A percentile compares a stretch with the other conserved stretches of the same genome.
These are phyloP conservation scores for Backusella sp. DNA, from an alignment of 192 early-diverging fungal species.

Conservation along the genomic window DNA sequence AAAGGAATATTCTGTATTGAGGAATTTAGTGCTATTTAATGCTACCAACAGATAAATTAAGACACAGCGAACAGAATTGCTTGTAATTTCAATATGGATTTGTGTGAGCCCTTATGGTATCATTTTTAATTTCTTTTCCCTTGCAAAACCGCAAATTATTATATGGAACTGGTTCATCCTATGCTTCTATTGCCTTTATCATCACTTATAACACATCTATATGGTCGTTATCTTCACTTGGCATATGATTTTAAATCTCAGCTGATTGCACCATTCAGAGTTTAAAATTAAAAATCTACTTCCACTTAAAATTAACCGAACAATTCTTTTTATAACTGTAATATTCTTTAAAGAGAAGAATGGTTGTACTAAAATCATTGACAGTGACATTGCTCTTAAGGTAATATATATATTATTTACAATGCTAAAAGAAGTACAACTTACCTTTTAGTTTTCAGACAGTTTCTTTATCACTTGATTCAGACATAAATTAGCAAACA, in stretches of 20 bases:
- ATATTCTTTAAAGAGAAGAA: no score
- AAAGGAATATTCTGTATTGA: neutral
- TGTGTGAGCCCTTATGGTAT: neutral
- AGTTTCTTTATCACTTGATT: no score
- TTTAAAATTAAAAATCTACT: neutral
- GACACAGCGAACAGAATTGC: neutral
- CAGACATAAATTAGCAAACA: no score
- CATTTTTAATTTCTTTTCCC: neutral
- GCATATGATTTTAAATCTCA: neutral
- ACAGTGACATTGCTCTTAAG: no score
- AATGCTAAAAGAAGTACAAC: no score
- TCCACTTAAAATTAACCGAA: no score
- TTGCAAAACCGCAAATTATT: neutral
- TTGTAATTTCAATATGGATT: neutral
- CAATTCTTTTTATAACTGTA: no score
- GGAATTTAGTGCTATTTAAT: neutral
- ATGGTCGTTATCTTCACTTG: neutral
- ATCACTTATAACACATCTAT: neutral
- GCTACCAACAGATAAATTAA: neutral
- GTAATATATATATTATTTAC: no score
- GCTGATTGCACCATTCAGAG: neutral
- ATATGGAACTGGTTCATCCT: neutral
- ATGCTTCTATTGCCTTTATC: neutral
- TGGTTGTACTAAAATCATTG: no score
- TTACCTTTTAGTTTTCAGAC: no score